These are phyloP conservation scores for Metarhizium rileyi DNA, from an alignment of 2,329 filamentous ascomycete genomes.

Conservation along the genomic window DNA sequence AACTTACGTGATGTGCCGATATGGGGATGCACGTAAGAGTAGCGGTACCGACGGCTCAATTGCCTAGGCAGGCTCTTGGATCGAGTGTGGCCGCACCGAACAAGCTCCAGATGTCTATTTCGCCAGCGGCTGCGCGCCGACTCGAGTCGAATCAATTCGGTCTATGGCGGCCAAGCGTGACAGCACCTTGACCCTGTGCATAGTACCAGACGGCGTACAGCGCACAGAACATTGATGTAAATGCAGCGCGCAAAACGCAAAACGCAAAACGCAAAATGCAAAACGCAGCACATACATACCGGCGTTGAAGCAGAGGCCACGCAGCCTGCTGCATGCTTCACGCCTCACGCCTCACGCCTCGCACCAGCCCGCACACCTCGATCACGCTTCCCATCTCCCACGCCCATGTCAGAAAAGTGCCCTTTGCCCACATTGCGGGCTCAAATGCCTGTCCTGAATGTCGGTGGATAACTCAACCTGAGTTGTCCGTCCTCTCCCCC, in stretches of 20 bases:
- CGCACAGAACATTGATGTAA: not conserved
- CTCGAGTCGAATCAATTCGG: too few species aligned
- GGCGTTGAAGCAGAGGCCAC: not conserved
- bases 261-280: not conserved
- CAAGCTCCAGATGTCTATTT: not conserved
- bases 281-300: not conserved
- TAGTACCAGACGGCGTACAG: not conserved
- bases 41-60: too few species aligned
- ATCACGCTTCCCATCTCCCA: not conserved
- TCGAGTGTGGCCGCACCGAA: not conserved
- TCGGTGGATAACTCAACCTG: not conserved
- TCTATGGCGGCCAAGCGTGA: too few species aligned
- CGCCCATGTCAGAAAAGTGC: not conserved
- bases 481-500: not conserved
- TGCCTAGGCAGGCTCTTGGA: too few species aligned
- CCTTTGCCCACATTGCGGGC: not conserved
- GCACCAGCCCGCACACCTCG: not conserved
- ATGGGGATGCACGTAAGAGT: too few species aligned
- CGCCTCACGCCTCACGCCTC: conserved; percentile 3
- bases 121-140: conserved; percentile 5
- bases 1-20: too few species aligned
- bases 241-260: not conserved
- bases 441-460: not conserved
- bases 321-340: not conserved
- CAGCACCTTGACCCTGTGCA: too few species aligned